Evolutionary conservation across 352 stramenopile genomes (phyloP).

Genomic region (Pythium oligandrum): DNA sequence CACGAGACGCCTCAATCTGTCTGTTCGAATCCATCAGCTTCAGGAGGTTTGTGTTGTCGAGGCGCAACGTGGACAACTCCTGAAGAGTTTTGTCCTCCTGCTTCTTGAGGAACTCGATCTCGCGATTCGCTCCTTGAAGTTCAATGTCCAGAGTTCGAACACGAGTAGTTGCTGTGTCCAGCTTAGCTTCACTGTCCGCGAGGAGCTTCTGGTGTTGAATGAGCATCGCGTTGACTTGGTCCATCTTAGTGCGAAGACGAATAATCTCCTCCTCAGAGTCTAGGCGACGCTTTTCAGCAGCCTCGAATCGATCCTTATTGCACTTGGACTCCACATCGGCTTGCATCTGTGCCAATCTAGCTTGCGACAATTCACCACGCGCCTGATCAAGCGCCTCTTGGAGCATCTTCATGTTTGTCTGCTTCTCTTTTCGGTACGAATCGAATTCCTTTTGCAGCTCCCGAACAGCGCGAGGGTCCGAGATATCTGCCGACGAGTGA

Average conservation of each 20-base stretch:
- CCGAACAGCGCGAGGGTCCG: conserved; percentile 34
- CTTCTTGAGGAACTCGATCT: conserved; percentile 44
- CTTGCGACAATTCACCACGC: conserved; percentile 38
- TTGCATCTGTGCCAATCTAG: conserved; percentile 59
- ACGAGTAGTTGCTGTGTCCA: conserved; percentile 38
- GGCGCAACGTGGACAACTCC: conserved; percentile 46
- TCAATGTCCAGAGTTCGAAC: conserved; percentile 42
- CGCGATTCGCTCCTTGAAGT: conserved; percentile 40
- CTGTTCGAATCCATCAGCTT: conserved; percentile 75
- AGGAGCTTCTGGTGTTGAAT: conserved; percentile 61
- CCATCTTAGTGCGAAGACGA: conserved; percentile 49
- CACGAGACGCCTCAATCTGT: conserved; percentile 56
- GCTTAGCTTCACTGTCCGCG: conserved; percentile 47
- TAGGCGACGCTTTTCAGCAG: conserved; percentile 42
- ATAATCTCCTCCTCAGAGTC: conserved; percentile 60
- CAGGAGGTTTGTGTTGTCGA: conserved; percentile 76
- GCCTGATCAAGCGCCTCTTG: conserved; percentile 62
- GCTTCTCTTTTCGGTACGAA: conserved; percentile 78
- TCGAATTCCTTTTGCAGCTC: conserved; percentile 71
- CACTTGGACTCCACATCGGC: conserved; percentile 62
- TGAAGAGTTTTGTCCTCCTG: conserved; percentile 62
- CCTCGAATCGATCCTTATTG: conserved; percentile 57
- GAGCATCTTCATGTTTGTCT: conserved; percentile 53
- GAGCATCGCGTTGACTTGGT: conserved; percentile 59
- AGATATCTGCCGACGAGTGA: conserved; percentile 28